Base-by-base conservation (phyloP, 257 asterid species). In the Parsonsia alboflavescens region DNA sequence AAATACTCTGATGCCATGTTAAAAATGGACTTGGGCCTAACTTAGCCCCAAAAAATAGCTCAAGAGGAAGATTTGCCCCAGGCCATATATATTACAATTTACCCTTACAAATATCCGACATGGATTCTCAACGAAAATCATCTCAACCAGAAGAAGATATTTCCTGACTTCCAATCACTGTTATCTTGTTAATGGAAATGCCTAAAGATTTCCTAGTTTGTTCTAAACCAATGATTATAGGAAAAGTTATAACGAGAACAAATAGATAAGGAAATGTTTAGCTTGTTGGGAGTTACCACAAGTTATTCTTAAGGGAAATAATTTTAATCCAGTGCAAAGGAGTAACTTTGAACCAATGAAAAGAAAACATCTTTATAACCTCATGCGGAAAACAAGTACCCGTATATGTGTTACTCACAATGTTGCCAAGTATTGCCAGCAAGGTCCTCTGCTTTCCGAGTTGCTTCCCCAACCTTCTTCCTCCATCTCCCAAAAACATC, bases 401-500 rank as follows among this genome's bases (percentile, higher is more conserved):
- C 53, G 50, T 41, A 57, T 33, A 36, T 2, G 6, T 36, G 11
- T n/a, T 54, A 83, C 96, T 87, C 76, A 91, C 98, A 84, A 82
- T 94, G 96, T 76, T 94, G 98, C 98, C 97, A 94, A 87, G 92
- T 83, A 79, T 94, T 86, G 61, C 93, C 98, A 61, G 97, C 97
- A 78, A 90, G 74, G 81, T 86, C 97, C 72, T 89, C 92, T 6
- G 97, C 95, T 84, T 84, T 90, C 84, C 84, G 90, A 5, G 96
- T 82, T 24, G 97, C 97, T 72, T 92, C 98, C 44, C 86, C 90
- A 41, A 96, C 95, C 84, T 81, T 90, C 92, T 82, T 92, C 46
- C 97, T 95, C 96, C 88, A 92, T 66, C 82, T 84, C 33, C 96
- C 95, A 72, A 94, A 45, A 42, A 74, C 91, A 73, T 86, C 95